A percentile compares a stretch with the other conserved stretches of the same genome.
Conservation (phyloP, 106 monocot genomes). For the Apostasia ramifera region DNA sequence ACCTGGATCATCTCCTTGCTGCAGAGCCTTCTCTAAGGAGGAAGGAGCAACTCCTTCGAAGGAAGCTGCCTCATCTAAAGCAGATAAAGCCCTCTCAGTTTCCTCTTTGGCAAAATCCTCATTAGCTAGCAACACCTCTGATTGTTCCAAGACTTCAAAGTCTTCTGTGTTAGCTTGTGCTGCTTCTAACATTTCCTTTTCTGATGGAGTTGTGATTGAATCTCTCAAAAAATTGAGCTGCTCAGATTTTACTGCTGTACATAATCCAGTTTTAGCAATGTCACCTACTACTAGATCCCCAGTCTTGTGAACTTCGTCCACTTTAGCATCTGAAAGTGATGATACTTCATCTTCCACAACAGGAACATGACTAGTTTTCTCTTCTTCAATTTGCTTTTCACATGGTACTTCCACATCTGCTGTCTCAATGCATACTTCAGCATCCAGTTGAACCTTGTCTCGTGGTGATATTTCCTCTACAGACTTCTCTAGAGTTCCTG, state of each 20-base stretch:
- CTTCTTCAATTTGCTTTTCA: constrained; percentile 1
- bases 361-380: constrained; percentile 2
- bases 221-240: constrained; percentile 13
- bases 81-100: constrained; percentile 15
- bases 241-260: constrained; percentile 13
- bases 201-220: constrained; percentile 8
- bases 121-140: constrained; percentile 12
- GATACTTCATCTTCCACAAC: neutral
- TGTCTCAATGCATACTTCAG: constrained; percentile 9
- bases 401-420: neutral
- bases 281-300: constrained; percentile 16
- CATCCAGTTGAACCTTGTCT: constrained; percentile 13
- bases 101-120: constrained; percentile 13
- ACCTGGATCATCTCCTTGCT: constrained; percentile 19
- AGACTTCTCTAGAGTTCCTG: constrained; percentile 66
- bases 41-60: constrained; percentile 13
- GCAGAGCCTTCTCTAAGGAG: constrained; percentile 13
- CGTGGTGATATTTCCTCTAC: constrained; percentile 23
- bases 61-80: constrained; percentile 12
- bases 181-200: constrained; percentile 12
- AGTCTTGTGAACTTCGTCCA: constrained; percentile 6
- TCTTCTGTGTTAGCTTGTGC: neutral
- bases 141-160: constrained; percentile 9
- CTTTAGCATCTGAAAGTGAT: constrained; percentile 10
- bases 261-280: constrained; percentile 3